Evolutionary conservation across 1,139 yeast species (phyloP).

Genomic region (Sugiyamaella grinbergsii): DNA sequence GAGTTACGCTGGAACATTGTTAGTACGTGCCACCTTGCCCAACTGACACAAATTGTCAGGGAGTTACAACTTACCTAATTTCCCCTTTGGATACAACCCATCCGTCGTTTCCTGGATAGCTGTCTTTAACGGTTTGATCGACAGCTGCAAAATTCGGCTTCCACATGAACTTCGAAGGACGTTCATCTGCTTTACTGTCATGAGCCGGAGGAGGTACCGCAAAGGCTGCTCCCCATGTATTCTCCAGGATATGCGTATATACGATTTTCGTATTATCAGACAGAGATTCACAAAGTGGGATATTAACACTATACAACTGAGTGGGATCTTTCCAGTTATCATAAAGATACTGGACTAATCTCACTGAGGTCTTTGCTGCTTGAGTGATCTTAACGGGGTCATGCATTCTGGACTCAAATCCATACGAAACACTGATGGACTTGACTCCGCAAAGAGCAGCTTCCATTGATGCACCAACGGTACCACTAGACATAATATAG

Average conservation of each 20-base stretch:
- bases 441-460: slow-evolving; percentile 77
- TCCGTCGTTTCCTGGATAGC: slow-evolving; percentile 52
- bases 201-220: slow-evolving; percentile 30
- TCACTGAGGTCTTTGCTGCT: slow-evolving; percentile 70
- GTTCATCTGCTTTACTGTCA: slow-evolving; percentile 24
- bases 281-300: slow-evolving; percentile 66
- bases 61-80: slow-evolving; percentile 42
- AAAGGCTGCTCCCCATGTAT: slow-evolving; percentile 73
- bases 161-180: slow-evolving; percentile 62
- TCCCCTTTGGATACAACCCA: slow-evolving; percentile 48
- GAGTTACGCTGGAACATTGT: slow-evolving; percentile 63
- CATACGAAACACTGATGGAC: slow-evolving; percentile 81
- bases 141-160: slow-evolving; percentile 76
- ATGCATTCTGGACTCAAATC: slow-evolving; percentile 61
- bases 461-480: slow-evolving; percentile 97
- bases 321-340: slow-evolving; percentile 57
- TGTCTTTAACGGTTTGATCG: slow-evolving; percentile 58
- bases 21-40: slow-evolving; percentile 12
- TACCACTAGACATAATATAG: slow-evolving; percentile 90
- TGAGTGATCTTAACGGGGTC: slow-evolving; percentile 56
- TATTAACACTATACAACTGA: slow-evolving; percentile 80
- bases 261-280: slow-evolving; percentile 59
- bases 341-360: slow-evolving; percentile 60
- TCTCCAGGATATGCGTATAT: slow-evolving; percentile 76
- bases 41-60: neutral